Conservation (phyloP, 225 moss, liverwort and hornwort genomes). For the Antitrichia curtipendula region DNA sequence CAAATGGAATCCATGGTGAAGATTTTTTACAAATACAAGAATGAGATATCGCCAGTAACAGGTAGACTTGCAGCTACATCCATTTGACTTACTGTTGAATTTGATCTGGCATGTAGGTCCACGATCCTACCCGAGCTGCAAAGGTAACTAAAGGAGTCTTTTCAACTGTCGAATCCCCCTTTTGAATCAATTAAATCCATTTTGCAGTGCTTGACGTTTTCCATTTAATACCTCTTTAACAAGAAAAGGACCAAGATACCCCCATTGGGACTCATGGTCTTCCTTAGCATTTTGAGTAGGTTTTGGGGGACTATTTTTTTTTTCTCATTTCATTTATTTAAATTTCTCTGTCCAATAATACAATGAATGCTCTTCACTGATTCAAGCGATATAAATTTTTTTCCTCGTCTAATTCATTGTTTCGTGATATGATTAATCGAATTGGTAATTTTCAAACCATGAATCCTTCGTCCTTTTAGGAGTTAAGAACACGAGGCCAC, state of each 20-base stretch:
- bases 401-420: not conserved
- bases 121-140: constrained; percentile 13
- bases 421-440: not conserved
- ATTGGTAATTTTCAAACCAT: not conserved
- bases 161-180: not conserved
- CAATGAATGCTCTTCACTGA: not conserved
- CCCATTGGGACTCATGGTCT: not conserved
- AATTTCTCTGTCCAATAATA: not conserved
- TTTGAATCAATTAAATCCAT: not conserved
- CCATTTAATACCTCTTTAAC: not conserved
- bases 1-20: not conserved
- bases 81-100: not conserved
- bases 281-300: not conserved
- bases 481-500: not conserved
- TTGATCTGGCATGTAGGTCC: constrained; percentile 17
- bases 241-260: not conserved
- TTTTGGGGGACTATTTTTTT: not conserved
- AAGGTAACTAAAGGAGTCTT: constrained; percentile 1
- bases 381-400: not conserved
- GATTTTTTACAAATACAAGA: not conserved
- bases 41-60: not conserved
- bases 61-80: not conserved
- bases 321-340: not conserved
- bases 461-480: not conserved
- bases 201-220: not conserved